Evolutionary conservation across 2,329 filamentous ascomycete genomes (phyloP).

Genomic region (Aspergillus carbonarius): DNA sequence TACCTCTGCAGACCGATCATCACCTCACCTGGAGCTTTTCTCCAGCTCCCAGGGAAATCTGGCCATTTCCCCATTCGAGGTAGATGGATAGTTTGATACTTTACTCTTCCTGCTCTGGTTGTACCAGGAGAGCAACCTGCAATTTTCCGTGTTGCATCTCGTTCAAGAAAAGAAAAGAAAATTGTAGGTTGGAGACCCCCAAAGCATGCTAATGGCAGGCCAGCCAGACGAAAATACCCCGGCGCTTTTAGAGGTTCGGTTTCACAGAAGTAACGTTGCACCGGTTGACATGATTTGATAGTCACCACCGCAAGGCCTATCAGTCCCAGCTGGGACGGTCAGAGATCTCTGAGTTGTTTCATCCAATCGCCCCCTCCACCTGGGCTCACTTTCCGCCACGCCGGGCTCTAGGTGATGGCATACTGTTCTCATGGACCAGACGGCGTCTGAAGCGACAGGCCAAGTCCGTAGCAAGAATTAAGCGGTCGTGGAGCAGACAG

Average conservation of each 20-base stretch:
- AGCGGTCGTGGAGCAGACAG: conserved; percentile 20
- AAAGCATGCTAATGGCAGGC: conserved; percentile 20
- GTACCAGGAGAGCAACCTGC: conserved; percentile 34
- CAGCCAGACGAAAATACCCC: conserved; percentile 24
- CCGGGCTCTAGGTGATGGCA: conserved; percentile 7
- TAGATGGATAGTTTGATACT: conserved; percentile 22
- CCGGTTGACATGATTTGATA: conserved; percentile 31
- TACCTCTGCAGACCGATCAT: neutral
- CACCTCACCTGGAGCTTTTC: neutral
- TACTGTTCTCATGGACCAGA: neutral
- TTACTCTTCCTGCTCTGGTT: conserved; percentile 17
- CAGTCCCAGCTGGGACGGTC: conserved; percentile 20
- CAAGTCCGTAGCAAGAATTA: conserved; percentile 1
- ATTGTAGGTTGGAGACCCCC: conserved; percentile 16
- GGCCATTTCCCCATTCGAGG: conserved; percentile 8
- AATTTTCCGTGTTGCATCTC: conserved; percentile 31
- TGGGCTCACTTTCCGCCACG: conserved; percentile 7
- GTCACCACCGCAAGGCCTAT: conserved; percentile 24
- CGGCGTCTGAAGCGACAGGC: conserved; percentile 2
- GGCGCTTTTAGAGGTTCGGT: conserved; percentile 33
- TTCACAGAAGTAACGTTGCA: conserved; percentile 43
- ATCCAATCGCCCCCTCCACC: conserved; percentile 21
- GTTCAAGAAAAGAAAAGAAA: conserved; percentile 17
- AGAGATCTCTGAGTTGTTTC: conserved; percentile 21
- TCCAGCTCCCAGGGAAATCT: neutral